Percentiles rank a stretch among this genome's conserved stretches.
phyloP scores from a whole-genome alignment of 2,329 filamentous ascomycete genomes.

The Epichloe gansuensis region DNA sequence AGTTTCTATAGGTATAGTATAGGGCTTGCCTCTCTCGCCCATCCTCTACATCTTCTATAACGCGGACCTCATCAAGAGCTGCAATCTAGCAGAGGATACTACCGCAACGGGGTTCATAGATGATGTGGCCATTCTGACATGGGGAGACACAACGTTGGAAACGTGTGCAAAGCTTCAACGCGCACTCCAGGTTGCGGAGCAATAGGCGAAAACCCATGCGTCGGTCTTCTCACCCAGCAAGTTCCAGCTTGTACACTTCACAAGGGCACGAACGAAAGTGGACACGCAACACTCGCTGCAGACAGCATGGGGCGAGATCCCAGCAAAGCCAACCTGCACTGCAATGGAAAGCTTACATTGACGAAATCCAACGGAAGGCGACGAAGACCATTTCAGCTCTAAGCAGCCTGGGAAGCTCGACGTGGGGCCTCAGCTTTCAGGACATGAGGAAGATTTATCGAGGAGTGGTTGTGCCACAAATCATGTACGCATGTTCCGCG shows the following conservation, averaged over 20 bases:
- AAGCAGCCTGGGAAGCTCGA: constrained; percentile 12
- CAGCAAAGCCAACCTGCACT: constrained; percentile 5
- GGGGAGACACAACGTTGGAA: not conserved
- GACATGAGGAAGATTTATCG: constrained; percentile 15
- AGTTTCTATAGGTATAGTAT: constrained; percentile 11
- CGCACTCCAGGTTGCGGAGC: not conserved
- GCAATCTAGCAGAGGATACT: constrained; percentile 4
- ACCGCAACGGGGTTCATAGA: constrained; percentile 8
- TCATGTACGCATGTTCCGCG: constrained; percentile 15
- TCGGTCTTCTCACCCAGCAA: not conserved
- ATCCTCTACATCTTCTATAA: constrained; percentile 18
- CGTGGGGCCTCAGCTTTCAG: constrained; percentile 10
- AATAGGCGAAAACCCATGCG: not conserved
- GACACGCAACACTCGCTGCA: not conserved
- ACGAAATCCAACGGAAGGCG: constrained; percentile 10
- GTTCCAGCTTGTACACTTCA: not conserved
- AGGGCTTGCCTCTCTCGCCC: constrained; percentile 13
- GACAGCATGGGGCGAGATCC: not conserved
- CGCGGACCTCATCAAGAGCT: constrained; percentile 12
- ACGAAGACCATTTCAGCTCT: constrained; percentile 12
- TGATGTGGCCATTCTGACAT: not conserved
- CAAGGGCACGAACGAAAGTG: not conserved
- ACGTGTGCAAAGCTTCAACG: not conserved
- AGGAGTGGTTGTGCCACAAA: constrained; percentile 12
- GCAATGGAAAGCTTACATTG: constrained; percentile 10